These are phyloP conservation scores for Fragaria vesca DNA, from an alignment of 306 rosid species.

Conservation along the genomic window DNA sequence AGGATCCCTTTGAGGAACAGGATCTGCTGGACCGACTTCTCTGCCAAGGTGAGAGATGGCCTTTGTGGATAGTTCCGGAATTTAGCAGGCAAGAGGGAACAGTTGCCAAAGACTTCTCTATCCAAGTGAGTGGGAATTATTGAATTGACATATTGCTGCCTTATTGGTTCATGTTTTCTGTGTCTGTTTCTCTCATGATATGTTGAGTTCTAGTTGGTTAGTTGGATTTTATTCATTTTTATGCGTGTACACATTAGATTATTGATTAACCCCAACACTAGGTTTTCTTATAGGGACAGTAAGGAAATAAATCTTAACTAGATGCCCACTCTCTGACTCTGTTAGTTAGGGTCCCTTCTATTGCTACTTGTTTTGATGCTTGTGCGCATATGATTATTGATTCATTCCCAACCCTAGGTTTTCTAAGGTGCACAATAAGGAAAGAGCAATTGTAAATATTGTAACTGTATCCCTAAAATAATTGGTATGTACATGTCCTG, in stretches of 20 bases:
- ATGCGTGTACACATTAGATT: not conserved
- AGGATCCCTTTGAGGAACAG: constrained; percentile 61
- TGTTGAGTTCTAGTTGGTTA: not conserved
- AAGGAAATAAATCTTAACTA: not conserved
- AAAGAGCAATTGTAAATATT: not conserved
- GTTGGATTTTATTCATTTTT: not conserved
- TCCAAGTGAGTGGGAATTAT: constrained; percentile 30
- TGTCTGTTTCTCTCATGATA: not conserved
- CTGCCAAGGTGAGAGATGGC: constrained; percentile 62
- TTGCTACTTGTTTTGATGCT: not conserved
- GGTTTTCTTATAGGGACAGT: not conserved
- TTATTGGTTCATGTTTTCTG: not conserved
- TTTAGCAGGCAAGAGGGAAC: constrained; percentile 47
- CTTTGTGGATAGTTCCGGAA: constrained; percentile 56
- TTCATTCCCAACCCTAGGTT: not conserved
- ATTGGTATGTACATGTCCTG: not conserved
- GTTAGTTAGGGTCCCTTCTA: not conserved
- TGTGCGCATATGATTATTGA: not conserved
- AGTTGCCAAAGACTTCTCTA: constrained; percentile 18
- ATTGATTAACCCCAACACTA: not conserved
- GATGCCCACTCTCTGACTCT: not conserved
- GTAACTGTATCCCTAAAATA: not conserved
- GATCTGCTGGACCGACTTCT: constrained; percentile 61
- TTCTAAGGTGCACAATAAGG: not conserved
- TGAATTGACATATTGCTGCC: constrained; percentile 8